Evolutionary conservation across 2,329 filamentous ascomycete species (phyloP).

Genomic region (Blumeriella jaapii): DNA sequence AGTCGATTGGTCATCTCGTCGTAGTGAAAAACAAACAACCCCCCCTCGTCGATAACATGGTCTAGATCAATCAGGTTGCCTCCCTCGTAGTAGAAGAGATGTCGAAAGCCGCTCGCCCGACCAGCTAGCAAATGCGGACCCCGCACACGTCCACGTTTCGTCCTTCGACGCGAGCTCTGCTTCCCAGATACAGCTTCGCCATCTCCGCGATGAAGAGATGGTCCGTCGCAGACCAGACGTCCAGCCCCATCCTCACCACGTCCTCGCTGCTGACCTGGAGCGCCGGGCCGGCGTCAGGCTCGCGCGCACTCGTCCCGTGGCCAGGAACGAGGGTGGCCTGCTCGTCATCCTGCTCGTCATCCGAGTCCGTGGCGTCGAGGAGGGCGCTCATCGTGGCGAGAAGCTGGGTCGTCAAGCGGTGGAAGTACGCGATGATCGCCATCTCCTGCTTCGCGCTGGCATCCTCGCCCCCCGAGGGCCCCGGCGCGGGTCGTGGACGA

Average conservation of each 20-base stretch:
- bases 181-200: conserved; percentile 52
- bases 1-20: no score
- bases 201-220: conserved; percentile 56
- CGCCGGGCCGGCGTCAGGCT: conserved; percentile 17
- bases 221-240: conserved; percentile 64
- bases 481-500: no score
- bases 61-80: no score
- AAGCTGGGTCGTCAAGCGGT: conserved; percentile 58
- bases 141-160: conserved; percentile 67
- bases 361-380: conserved; percentile 35
- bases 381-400: conserved; percentile 51
- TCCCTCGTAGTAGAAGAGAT: no score
- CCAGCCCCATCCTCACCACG: conserved; percentile 61
- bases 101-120: no score
- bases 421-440: conserved; percentile 70
- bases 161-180: conserved; percentile 50
- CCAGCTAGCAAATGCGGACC: conserved; percentile 49
- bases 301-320: conserved; percentile 22
- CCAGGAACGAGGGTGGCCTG: conserved; percentile 33
- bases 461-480: conserved; percentile 23
- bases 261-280: conserved; percentile 52
- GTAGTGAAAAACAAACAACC: no score
- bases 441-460: conserved; percentile 44
- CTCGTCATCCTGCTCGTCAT: conserved; percentile 28
- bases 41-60: no score